Percentiles rank a stretch among this genome's conserved stretches.
These are phyloP conservation scores for Penicillium salamii DNA, from an alignment of 495 filamentous ascomycete species.

Conservation along the genomic window DNA sequence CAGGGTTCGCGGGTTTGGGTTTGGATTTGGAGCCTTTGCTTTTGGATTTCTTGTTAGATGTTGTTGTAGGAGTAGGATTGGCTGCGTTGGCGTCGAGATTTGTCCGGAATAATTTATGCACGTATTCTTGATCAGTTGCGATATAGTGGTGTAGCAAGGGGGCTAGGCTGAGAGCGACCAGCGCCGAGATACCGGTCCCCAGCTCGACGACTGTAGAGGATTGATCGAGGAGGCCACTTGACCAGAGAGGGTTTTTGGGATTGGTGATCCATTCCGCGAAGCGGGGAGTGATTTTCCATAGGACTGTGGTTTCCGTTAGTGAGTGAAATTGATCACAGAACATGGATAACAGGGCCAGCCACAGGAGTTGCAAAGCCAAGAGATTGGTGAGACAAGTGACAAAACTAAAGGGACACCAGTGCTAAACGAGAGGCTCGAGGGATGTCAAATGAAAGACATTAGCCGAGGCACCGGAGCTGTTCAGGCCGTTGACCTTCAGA, in stretches of 20 bases:
- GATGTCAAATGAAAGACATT: constrained; percentile 3
- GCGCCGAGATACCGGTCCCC: constrained; percentile 79
- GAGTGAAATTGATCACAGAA: background rate
- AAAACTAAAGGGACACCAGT: background rate
- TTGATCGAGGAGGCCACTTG: constrained; percentile 48
- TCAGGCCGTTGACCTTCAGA: background rate
- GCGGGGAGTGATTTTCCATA: constrained; percentile 90
- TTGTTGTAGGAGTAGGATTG: background rate
- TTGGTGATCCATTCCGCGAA: constrained; percentile 79
- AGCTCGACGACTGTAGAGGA: constrained; percentile 71
- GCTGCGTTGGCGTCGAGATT: constrained; percentile 68
- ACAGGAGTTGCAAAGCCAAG: background rate
- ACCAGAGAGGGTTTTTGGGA: constrained; percentile 63
- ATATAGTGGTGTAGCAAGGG: constrained; percentile 63
- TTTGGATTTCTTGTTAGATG: constrained; percentile 23
- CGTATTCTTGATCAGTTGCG: constrained; percentile 87
- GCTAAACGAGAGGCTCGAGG: background rate
- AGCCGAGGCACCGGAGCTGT: constrained; percentile 2
- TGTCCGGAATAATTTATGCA: constrained; percentile 65
- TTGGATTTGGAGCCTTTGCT: constrained; percentile 3
- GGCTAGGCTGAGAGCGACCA: constrained; percentile 65
- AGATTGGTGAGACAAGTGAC: background rate
- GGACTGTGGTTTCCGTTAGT: constrained; percentile 44
- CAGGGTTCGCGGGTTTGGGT: background rate
- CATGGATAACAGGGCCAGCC: background rate